These are phyloP conservation scores for Tetramitus jugosus DNA, from an alignment of 208 protist genomes.

Conservation along the genomic window DNA sequence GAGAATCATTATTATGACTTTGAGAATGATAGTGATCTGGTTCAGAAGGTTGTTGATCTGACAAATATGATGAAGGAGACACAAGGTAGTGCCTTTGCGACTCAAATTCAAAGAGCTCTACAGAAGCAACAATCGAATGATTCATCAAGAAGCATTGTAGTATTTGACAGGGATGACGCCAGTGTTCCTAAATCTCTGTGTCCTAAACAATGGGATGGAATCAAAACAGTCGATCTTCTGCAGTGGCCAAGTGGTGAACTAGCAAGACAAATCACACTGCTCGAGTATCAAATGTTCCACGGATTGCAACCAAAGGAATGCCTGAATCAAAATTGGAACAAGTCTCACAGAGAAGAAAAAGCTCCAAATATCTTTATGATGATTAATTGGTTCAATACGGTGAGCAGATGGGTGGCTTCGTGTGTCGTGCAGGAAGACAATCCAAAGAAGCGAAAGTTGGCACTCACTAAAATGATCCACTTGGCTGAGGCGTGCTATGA, in stretches of 20 bases:
- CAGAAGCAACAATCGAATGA: neutral
- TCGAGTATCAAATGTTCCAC: constrained; percentile 28
- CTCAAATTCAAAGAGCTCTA: neutral
- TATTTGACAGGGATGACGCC: neutral
- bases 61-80: neutral
- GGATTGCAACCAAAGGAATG: constrained; percentile 28
- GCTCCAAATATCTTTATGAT: constrained; percentile 30
- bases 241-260: neutral
- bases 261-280: constrained; percentile 31
- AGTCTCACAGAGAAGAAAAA: constrained; percentile 8
- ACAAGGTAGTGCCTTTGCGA: neutral
- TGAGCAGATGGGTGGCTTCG: neutral
- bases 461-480: constrained; percentile 33
- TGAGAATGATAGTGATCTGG: neutral
- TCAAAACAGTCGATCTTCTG: neutral
- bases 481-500: constrained; percentile 33
- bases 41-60: neutral
- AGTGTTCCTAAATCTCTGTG: neutral
- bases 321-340: constrained; percentile 29
- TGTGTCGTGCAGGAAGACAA: constrained; percentile 17
- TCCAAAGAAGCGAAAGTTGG: constrained; percentile 16
- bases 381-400: constrained; percentile 40
- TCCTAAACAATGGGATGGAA: neutral
- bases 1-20: constrained; percentile 30
- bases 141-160: neutral